Percentiles rank a stretch among this genome's conserved stretches.
phyloP scores from a whole-genome alignment of 768 basidiomycete species.

The Russula sp. region DNA sequence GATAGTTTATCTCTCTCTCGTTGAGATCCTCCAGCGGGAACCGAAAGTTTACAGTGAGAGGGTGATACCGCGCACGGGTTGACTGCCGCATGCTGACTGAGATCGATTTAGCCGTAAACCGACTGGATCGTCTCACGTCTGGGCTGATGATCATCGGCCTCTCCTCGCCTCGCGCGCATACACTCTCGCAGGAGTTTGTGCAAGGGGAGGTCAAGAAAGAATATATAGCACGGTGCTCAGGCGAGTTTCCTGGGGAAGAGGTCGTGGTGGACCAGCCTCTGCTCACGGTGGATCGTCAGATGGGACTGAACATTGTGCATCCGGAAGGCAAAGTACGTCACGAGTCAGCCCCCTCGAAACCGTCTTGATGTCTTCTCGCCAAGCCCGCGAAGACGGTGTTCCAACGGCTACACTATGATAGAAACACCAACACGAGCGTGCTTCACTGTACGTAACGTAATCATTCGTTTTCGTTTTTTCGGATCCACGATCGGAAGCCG shows the following conservation, averaged over 20 bases:
- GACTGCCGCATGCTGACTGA: too few relatives aligned
- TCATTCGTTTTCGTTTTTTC: too few relatives aligned
- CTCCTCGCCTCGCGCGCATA: too few relatives aligned
- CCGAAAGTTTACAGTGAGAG: constrained; percentile 73
- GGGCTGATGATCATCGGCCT: too few relatives aligned
- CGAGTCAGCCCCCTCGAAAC: neutral
- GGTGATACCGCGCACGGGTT: neutral
- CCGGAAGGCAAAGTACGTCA: constrained; percentile 83
- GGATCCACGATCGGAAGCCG: too few relatives aligned
- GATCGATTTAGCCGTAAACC: constrained; percentile 70
- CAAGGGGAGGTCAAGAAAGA: constrained; percentile 86
- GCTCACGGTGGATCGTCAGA: too few relatives aligned
- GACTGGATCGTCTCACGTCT: constrained; percentile 89
- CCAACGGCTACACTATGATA: constrained; percentile 71
- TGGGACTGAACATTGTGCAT: too few relatives aligned
- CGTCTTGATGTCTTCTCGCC: neutral
- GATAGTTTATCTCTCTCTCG: constrained; percentile 84
- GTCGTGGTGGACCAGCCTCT: constrained; percentile 76
- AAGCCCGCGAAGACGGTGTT: constrained; percentile 89
- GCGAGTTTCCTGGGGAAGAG: constrained; percentile 81
- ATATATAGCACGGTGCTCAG: constrained; percentile 83
- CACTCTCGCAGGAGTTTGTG: too few relatives aligned
- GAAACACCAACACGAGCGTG: too few relatives aligned
- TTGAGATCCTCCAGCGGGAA: constrained; percentile 79
- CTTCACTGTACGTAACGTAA: too few relatives aligned